Conservation (phyloP, 1,139 yeast species). For the Yamadazyma sp. region DNA sequence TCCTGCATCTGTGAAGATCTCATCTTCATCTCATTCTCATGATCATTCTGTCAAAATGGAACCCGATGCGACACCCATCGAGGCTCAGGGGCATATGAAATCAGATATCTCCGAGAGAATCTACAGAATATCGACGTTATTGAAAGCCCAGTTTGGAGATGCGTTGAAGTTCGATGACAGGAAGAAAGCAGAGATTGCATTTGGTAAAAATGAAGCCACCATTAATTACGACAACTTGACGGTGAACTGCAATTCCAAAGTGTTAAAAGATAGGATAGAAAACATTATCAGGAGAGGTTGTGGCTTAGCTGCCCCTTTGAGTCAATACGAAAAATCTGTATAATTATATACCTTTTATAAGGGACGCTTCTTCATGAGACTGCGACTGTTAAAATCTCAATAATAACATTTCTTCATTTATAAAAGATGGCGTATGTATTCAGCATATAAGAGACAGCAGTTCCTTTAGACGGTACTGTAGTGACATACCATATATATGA, state of each 20-base stretch:
- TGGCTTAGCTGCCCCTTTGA: conserved; percentile 78
- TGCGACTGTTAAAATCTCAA: not conserved
- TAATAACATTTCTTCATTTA: not conserved
- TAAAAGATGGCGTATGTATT: conserved; percentile 13
- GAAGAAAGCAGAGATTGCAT: conserved; percentile 52
- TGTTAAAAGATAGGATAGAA: conserved; percentile 77
- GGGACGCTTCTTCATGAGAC: conserved; percentile 2
- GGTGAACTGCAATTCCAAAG: conserved; percentile 77
- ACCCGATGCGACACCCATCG: conserved; percentile 7
- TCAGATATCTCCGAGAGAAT: conserved; percentile 53
- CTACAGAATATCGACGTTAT: conserved; percentile 59
- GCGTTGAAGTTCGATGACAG: conserved; percentile 47
- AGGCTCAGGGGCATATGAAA: conserved; percentile 31
- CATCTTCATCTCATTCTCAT: conserved; percentile 61
- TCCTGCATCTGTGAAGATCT: conserved; percentile 88
- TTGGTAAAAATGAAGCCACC: conserved; percentile 74
- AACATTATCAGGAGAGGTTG: conserved; percentile 78
- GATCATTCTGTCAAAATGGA: conserved; percentile 22
- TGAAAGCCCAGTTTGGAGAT: conserved; percentile 88
- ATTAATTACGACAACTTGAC: conserved; percentile 63
- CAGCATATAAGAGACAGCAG: not conserved
- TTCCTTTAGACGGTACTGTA: not conserved
- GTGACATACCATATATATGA: not conserved
- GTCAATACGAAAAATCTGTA: conserved; percentile 13
- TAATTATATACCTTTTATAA: conserved; percentile 7